Evolutionary conservation across 2,329 filamentous ascomycete species (phyloP), one percentile per base, ranked within the genome.

Genomic region (Venturia nashicola): DNA sequence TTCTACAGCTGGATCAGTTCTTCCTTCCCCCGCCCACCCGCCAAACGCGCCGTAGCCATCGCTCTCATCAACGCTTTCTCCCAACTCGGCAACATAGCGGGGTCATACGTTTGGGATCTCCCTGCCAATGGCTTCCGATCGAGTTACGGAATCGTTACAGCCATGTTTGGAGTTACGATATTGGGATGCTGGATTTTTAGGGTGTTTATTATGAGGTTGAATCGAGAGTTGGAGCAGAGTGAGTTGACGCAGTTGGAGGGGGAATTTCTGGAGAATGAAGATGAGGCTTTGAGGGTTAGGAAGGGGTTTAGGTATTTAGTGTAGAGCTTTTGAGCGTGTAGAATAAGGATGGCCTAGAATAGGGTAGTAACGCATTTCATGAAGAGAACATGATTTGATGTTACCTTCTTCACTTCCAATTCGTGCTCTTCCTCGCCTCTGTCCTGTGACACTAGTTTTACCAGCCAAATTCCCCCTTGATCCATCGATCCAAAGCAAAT

Each of bases 1-100:
- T 80, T 80, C 1, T 76, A 89, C 5, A 82, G 86, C 2, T 94
- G 89, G 89, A 91, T 92, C 67, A 85, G 82, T 57, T 90, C 88
- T 71, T 87, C 86, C 1, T 80, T 93, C 61, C 88, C 89, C 0
- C 83, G 89, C 3, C 90, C 90, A 2, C 87, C 88, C 0, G 85
- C 88, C 2, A 91, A 91, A 76, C 83, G 88, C 65, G 85, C 86
- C 3, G 84, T 87, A 0, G 88, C 87, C 0, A 73, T 93, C 5
- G 89, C 88, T 1, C 85, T 88, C 67, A 89, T 91, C 74, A 93
- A 93, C 71, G 86, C 86, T 1, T 79, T 51, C 46, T 51, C 46
- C 20, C 46, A 51, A 23, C 46, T 90, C 9, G 83, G 82, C n/a
- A 91, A 92, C 71, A 71, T 73, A 7, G 83, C 84, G 0, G 84